Percentiles rank a stretch among this genome's conserved stretches.
Evolutionary conservation across 352 stramenopile species (phyloP).

Genomic region (Pythium dissotocum): DNA sequence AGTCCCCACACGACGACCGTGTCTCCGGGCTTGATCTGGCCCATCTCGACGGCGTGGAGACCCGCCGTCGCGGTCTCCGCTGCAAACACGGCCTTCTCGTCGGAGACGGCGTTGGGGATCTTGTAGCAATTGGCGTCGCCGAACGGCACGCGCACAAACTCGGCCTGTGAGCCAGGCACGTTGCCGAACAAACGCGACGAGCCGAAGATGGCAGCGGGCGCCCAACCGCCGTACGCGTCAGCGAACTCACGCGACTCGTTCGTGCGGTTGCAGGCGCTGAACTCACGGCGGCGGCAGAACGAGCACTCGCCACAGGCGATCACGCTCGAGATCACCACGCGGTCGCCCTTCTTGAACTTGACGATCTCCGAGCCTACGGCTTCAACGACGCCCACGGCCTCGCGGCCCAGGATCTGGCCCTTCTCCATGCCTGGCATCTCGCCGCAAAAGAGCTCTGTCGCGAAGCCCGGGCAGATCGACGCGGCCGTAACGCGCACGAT

Average conservation of each 20-base stretch:
- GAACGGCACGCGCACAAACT: constrained; percentile 78
- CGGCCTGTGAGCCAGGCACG: constrained; percentile 64
- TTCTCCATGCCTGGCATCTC: constrained; percentile 49
- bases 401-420: constrained; percentile 66
- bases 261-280: constrained; percentile 68
- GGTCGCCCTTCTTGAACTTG: constrained; percentile 61
- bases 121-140: constrained; percentile 73
- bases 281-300: constrained; percentile 62
- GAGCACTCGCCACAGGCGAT: constrained; percentile 72
- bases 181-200: constrained; percentile 53
- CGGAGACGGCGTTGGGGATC: constrained; percentile 47
- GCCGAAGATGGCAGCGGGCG: constrained; percentile 63
- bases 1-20: constrained; percentile 72
- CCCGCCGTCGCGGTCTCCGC: constrained; percentile 59
- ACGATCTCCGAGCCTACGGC: constrained; percentile 48
- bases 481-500: constrained; percentile 68
- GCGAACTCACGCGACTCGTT: constrained; percentile 72
- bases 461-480: constrained; percentile 60
- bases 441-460: constrained; percentile 39
- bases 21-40: constrained; percentile 45
- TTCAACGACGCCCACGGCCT: constrained; percentile 66
- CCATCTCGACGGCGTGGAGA: constrained; percentile 63
- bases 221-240: constrained; percentile 65
- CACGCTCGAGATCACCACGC: constrained; percentile 75
- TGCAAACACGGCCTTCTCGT: constrained; percentile 70